Conservation (phyloP, 495 filamentous ascomycete species). For the Aspergillus indologenus region DNA sequence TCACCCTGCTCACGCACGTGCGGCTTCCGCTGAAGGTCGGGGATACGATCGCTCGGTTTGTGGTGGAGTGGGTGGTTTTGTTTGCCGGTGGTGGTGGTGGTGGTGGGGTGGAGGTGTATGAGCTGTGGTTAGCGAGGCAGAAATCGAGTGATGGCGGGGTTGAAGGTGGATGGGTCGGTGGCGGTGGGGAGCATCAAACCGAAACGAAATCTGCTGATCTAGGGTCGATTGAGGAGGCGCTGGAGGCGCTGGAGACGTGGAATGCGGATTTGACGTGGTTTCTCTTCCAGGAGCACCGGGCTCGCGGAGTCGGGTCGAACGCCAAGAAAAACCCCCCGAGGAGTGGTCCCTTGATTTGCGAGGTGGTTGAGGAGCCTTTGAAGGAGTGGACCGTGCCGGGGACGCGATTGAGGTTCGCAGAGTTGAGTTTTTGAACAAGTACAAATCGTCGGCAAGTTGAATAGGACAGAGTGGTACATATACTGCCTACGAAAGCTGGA, state of each 20-base stretch:
- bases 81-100: slow-evolving; percentile 39
- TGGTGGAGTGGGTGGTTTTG: slow-evolving; percentile 37
- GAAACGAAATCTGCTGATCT: neutral
- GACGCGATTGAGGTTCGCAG: slow-evolving; percentile 29
- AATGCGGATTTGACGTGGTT: slow-evolving; percentile 49
- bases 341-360: slow-evolving; percentile 6
- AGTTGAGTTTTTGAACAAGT: slow-evolving; percentile 29
- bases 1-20: slow-evolving; percentile 39
- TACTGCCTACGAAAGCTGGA: too few relatives aligned
- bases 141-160: neutral
- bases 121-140: slow-evolving; percentile 5
- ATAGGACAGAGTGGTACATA: too few relatives aligned
- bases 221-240: slow-evolving; percentile 27
- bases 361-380: slow-evolving; percentile 11
- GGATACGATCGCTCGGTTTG: slow-evolving; percentile 39
- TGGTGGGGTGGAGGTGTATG: slow-evolving; percentile 36
- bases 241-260: slow-evolving; percentile 44
- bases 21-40: slow-evolving; percentile 36
- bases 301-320: neutral
- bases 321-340: neutral
- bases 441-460: too few relatives aligned
- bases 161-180: neutral
- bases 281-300: slow-evolving; percentile 30
- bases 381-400: slow-evolving; percentile 21
- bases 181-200: slow-evolving; percentile 17